Conservation (phyloP, 2,329 filamentous ascomycete species). For the Penicillium freii region DNA sequence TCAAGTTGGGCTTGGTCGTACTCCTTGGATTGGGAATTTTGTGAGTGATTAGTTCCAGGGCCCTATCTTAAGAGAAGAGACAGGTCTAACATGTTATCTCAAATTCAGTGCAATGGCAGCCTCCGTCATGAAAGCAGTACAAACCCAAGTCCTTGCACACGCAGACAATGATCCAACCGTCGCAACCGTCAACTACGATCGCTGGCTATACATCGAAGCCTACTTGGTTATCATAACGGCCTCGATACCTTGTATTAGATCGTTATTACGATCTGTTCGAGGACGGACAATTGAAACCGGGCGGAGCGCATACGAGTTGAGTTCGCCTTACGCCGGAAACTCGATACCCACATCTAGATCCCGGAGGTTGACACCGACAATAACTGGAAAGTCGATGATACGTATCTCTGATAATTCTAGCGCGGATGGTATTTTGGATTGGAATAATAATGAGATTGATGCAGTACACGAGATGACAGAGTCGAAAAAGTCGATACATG, state of each 20-base stretch:
- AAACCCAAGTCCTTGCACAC: conserved; percentile 21
- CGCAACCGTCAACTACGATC: conserved; percentile 26
- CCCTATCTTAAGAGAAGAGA: no score
- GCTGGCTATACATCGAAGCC: conserved; percentile 31
- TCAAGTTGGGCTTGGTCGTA: conserved; percentile 31
- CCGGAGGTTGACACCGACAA: conserved; percentile 5
- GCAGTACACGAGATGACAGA: background rate
- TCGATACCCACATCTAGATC: conserved; percentile 1
- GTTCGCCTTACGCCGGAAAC: conserved; percentile 8
- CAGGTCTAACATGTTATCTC: no score
- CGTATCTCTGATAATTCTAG: conserved; percentile 10
- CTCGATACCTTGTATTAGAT: conserved; percentile 31
- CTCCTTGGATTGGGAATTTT: conserved; percentile 34
- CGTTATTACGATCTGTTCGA: conserved; percentile 16
- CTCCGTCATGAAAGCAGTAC: conserved; percentile 27
- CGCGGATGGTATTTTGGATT: conserved; percentile 2
- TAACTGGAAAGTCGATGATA: conserved; percentile 8
- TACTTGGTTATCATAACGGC: conserved; percentile 34
- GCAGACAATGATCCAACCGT: conserved; percentile 20
- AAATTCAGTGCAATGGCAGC: conserved; percentile 27
- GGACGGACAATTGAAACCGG: background rate
- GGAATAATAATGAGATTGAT: background rate
- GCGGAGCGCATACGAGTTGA: conserved; percentile 15
- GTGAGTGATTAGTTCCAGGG: conserved; percentile 15
- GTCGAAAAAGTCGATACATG: background rate